phyloP scores from a whole-genome alignment of 2,329 filamentous ascomycete species.

The Botryotinia globosa region DNA sequence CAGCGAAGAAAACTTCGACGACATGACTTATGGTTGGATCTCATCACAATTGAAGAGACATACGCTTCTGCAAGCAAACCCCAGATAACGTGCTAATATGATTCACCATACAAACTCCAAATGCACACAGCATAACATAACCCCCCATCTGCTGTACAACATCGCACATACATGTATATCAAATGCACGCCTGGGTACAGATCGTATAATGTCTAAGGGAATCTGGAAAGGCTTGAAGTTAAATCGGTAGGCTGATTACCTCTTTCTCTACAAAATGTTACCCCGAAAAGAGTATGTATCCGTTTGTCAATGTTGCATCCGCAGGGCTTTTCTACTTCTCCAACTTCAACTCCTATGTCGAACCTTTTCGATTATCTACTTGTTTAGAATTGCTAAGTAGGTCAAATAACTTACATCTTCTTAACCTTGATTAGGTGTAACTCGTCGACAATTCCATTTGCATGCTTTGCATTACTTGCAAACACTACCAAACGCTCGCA shows the following conservation, averaged over 20 bases:
- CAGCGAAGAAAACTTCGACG: neutral
- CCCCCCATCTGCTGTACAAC: slow-evolving; percentile 8
- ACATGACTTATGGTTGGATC: neutral
- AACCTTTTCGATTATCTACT: neutral
- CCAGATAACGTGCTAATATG: slow-evolving; percentile 9
- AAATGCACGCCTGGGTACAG: slow-evolving; percentile 12
- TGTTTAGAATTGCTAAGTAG: neutral
- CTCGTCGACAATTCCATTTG: neutral
- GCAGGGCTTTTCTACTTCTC: slow-evolving; percentile 2
- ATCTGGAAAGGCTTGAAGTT: slow-evolving; percentile 4
- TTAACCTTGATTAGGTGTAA: neutral
- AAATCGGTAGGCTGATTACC: neutral
- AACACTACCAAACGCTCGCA: neutral
- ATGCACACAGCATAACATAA: slow-evolving; percentile 9
- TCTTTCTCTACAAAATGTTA: slow-evolving; percentile 2
- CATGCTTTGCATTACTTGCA: neutral
- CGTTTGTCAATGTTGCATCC: slow-evolving; percentile 23
- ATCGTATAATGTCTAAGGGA: slow-evolving; percentile 2
- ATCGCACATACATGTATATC: slow-evolving; percentile 8
- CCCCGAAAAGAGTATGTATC: slow-evolving; percentile 10
- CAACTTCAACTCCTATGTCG: neutral
- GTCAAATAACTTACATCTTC: neutral
- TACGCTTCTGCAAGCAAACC: neutral
- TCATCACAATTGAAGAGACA: neutral
- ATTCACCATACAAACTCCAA: neutral